Evolutionary conservation across 2,329 filamentous ascomycete genomes (phyloP).

Genomic region (Colletotrichum viniferum): DNA sequence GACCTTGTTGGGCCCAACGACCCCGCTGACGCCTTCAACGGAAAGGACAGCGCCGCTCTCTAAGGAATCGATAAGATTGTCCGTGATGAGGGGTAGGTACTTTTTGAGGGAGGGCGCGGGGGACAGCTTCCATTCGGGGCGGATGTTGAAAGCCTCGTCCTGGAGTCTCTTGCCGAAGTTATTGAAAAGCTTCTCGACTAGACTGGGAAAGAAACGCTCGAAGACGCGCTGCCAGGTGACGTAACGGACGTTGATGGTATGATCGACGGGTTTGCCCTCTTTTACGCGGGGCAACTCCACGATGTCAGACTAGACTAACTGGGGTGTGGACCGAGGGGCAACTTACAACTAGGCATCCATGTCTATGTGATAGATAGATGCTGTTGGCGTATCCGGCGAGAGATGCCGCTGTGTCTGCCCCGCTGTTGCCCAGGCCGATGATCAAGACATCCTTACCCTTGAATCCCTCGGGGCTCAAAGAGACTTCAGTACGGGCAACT

Average conservation of each 20-base stretch:
- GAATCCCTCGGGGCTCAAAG: conserved; percentile 31
- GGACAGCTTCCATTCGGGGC: too few species aligned
- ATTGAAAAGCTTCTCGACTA: too few species aligned
- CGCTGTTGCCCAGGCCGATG: conserved; percentile 44
- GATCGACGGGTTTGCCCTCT: too few species aligned
- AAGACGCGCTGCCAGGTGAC: too few species aligned
- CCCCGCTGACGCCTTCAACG: conserved; percentile 26
- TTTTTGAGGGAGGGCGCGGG: too few species aligned
- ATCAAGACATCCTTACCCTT: conserved; percentile 45
- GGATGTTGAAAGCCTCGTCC: too few species aligned
- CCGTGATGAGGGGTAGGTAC: too few species aligned
- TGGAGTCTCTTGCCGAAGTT: too few species aligned
- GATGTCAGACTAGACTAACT: too few species aligned
- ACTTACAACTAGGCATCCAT: conserved; percentile 39
- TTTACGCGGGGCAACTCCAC: too few species aligned
- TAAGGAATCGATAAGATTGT: conserved; percentile 25
- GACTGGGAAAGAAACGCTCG: too few species aligned
- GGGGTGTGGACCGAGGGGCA: background rate
- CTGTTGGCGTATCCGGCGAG: conserved; percentile 39
- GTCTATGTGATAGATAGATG: conserved; percentile 46
- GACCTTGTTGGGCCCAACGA: conserved; percentile 23
- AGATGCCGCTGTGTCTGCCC: conserved; percentile 37
- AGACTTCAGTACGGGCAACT: background rate
- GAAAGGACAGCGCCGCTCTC: conserved; percentile 28
- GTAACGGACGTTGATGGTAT: too few species aligned